A percentile compares a stretch with the other conserved stretches of the same genome.
phyloP scores from a whole-genome alignment of 345 rosid species.

The Luvunga scandens region DNA sequence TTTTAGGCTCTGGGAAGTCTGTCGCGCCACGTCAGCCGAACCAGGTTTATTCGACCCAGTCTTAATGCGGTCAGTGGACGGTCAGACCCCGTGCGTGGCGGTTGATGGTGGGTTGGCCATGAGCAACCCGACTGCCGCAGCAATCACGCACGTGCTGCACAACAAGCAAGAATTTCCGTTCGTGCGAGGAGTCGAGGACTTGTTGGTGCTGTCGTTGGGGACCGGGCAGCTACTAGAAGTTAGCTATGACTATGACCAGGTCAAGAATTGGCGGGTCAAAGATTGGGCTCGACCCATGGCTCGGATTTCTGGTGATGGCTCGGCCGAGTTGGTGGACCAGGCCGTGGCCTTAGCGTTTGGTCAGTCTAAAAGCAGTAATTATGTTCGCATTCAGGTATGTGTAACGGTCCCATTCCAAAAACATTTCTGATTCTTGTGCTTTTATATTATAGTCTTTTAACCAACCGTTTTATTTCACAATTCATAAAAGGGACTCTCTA shows the following conservation, averaged over 20 bases:
- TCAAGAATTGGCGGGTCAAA: constrained; percentile 73
- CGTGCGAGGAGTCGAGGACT: constrained; percentile 93
- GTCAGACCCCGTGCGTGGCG: constrained; percentile 75
- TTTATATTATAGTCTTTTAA: not conserved
- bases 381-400: constrained; percentile 85
- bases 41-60: constrained; percentile 77
- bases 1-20: constrained; percentile 85
- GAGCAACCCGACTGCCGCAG: constrained; percentile 92
- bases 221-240: constrained; percentile 77
- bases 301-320: constrained; percentile 75
- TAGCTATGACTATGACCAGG: constrained; percentile 66
- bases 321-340: constrained; percentile 90
- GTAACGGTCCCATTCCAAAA: not conserved
- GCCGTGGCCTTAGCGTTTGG: constrained; percentile 95
- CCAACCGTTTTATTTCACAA: not conserved
- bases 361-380: constrained; percentile 67
- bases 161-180: constrained; percentile 97
- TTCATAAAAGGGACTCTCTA: too few species aligned
- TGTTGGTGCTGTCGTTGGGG: constrained; percentile 78
- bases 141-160: constrained; percentile 93
- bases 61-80: constrained; percentile 64
- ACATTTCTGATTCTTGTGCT: not conserved
- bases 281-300: constrained; percentile 92
- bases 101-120: constrained; percentile 84
- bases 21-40: constrained; percentile 91